Conservation (phyloP, 306 rosid genomes). For the Trifolium pratense region DNA sequence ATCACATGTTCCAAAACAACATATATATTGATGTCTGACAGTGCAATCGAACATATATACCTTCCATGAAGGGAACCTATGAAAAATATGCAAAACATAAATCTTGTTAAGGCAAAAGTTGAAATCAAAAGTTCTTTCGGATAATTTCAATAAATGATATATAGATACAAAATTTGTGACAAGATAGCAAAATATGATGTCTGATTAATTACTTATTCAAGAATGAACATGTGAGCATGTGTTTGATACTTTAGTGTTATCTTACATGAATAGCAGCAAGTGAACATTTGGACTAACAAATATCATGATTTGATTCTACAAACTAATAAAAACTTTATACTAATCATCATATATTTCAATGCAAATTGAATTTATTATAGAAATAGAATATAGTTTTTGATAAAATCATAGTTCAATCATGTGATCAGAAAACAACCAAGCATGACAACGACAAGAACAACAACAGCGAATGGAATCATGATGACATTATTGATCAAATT, state of each 20-base stretch:
- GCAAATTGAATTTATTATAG: not conserved
- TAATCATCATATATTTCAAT: not conserved
- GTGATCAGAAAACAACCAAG: constrained; percentile 42
- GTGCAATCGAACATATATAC: not conserved
- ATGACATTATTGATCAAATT: constrained; percentile 56
- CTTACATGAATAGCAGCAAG: no score
- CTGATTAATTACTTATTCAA: no score
- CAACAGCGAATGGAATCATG: constrained; percentile 38
- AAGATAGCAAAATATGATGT: no score
- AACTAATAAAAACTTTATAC: not conserved
- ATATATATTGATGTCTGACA: not conserved
- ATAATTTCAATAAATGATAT: no score
- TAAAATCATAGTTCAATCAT: not conserved
- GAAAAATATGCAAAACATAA: not conserved
- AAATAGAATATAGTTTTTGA: not conserved
- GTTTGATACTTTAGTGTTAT: no score
- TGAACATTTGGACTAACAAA: not conserved
- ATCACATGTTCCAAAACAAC: not conserved
- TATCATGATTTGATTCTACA: not conserved
- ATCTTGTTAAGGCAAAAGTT: no score
- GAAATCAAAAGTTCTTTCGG: no score
- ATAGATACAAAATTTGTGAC: no score
- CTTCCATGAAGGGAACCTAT: not conserved
- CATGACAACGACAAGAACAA: constrained; percentile 18
- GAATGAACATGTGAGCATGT: no score